Percentiles rank a stretch among this genome's conserved stretches.
Conservation (phyloP, 768 basidiomycete genomes). For the Favolaschia claudopus region DNA sequence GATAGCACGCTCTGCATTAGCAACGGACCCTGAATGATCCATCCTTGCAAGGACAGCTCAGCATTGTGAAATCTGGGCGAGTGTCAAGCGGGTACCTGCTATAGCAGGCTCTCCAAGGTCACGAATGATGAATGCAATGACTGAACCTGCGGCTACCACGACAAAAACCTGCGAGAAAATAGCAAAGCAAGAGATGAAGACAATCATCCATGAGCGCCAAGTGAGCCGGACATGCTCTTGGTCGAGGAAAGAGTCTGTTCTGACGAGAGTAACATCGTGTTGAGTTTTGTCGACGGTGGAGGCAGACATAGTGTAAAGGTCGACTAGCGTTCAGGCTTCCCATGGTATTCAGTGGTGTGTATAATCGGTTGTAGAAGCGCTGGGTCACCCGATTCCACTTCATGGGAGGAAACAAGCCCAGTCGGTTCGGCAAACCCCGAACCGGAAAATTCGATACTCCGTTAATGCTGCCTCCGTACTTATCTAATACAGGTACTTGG, state of each 20-base stretch:
- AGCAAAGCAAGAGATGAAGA: constrained; percentile 24
- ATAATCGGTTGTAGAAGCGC: no score
- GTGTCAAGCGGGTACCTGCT: constrained; percentile 11
- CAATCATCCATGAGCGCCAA: constrained; percentile 29
- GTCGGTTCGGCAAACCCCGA: no score
- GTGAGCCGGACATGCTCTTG: constrained; percentile 18
- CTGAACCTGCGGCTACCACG: constrained; percentile 21
- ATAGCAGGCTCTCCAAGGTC: constrained; percentile 26
- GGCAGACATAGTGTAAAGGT: constrained; percentile 9
- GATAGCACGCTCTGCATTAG: constrained; percentile 27
- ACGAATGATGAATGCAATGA: constrained; percentile 28
- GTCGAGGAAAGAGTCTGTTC: constrained; percentile 24
- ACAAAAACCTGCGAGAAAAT: constrained; percentile 26
- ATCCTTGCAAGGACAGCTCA: constrained; percentile 2
- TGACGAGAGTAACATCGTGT: not conserved
- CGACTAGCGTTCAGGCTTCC: no score
- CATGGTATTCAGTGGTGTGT: no score
- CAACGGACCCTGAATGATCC: constrained; percentile 30
- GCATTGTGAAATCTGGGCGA: not conserved
- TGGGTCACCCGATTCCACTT: no score
- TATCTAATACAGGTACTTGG: not conserved
- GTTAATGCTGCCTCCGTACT: no score
- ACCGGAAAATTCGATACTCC: no score
- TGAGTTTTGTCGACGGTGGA: constrained; percentile 6
- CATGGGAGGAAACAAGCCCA: no score